Percentiles rank a stretch among this genome's conserved stretches.
These are phyloP conservation scores for Cucurbita maxima DNA, from an alignment of 306 rosid species.

Conservation along the genomic window DNA sequence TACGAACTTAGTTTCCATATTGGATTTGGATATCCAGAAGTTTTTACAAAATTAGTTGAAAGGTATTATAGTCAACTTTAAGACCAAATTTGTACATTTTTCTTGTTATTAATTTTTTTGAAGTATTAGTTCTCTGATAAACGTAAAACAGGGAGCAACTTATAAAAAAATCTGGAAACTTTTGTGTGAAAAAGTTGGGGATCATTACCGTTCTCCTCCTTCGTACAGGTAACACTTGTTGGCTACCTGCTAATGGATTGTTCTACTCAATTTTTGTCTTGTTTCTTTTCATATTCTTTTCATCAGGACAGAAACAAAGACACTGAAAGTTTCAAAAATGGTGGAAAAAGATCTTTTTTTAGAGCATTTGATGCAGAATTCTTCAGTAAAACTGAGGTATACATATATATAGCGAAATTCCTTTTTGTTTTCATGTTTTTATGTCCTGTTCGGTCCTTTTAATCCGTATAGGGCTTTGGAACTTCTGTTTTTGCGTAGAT, in stretches of 20 bases:
- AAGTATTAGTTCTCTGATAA: background rate
- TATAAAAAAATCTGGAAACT: slow-evolving; percentile 22
- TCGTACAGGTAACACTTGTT: background rate
- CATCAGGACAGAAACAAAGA: slow-evolving; percentile 37
- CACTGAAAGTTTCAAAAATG: slow-evolving; percentile 8
- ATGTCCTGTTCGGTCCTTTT: background rate
- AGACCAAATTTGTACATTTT: too few species aligned
- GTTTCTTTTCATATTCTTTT: background rate
- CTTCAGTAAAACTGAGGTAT: slow-evolving; percentile 39
- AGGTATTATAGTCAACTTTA: too few species aligned
- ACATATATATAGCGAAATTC: background rate
- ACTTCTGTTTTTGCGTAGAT: slow-evolving; percentile 18
- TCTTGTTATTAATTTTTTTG: too few species aligned
- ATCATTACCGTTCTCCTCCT: slow-evolving; percentile 9
- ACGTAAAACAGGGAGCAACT: slow-evolving; percentile 22
- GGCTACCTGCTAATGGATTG: background rate
- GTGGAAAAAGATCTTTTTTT: slow-evolving; percentile 20
- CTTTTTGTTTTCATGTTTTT: background rate
- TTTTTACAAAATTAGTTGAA: too few species aligned
- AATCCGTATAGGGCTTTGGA: background rate
- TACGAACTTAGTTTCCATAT: too few species aligned
- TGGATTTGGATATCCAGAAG: too few species aligned
- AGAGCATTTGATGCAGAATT: slow-evolving; percentile 49
- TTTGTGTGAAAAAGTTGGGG: slow-evolving; percentile 23
- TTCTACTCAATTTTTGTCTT: background rate